phyloP scores from a whole-genome alignment of 176 grass and related monocot species.

The Oryza coarctata region DNA sequence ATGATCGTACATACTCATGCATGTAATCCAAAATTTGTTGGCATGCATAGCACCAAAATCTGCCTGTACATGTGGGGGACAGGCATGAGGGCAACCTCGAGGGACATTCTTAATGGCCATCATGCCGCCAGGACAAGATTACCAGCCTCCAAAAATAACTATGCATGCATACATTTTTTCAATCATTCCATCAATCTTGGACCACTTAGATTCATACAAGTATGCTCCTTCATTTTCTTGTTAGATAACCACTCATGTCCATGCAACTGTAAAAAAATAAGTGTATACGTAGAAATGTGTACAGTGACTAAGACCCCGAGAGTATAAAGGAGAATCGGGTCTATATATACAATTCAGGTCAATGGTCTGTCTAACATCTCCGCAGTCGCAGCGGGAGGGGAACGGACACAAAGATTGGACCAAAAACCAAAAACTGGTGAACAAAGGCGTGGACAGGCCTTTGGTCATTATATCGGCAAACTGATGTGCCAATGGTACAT shows the following conservation, averaged over 20 bases:
- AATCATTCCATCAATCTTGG: neutral
- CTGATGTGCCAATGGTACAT: too few relatives aligned
- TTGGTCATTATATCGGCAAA: too few relatives aligned
- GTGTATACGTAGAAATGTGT: too few relatives aligned
- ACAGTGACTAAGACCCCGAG: too few relatives aligned
- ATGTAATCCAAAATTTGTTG: slow-evolving; percentile 1
- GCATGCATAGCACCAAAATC: neutral
- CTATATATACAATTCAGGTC: too few relatives aligned
- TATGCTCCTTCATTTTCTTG: neutral
- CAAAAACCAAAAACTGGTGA: too few relatives aligned
- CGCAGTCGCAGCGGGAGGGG: too few relatives aligned
- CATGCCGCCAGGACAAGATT: slow-evolving; percentile 26
- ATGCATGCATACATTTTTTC: neutral
- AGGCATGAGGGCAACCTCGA: neutral
- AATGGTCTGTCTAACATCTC: too few relatives aligned
- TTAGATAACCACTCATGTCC: slow-evolving; percentile 3
- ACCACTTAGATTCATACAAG: slow-evolving; percentile 6
- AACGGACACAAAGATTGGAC: too few relatives aligned
- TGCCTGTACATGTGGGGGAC: neutral
- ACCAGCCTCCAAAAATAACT: slow-evolving; percentile 13
- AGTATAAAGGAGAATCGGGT: too few relatives aligned
- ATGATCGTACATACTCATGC: neutral
- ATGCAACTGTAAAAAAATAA: too few relatives aligned
- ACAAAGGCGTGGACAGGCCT: too few relatives aligned
- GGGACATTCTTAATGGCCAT: slow-evolving; percentile 33